These are phyloP conservation scores for Lecanosticta acicola DNA, from an alignment of 2,329 filamentous ascomycete genomes.

Conservation along the genomic window DNA sequence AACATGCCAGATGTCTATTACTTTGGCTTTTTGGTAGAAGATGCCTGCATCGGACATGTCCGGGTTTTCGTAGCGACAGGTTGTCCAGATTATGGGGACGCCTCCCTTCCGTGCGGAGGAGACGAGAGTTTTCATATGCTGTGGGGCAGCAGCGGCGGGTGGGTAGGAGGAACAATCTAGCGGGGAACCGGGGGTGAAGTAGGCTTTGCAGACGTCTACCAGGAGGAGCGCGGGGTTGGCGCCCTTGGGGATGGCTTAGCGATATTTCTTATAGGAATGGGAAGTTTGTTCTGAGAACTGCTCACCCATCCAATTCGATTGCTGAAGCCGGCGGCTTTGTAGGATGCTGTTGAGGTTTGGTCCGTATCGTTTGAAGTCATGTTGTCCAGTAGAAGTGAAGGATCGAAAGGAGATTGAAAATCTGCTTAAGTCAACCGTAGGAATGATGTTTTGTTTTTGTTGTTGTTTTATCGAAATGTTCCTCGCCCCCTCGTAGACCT, in stretches of 20 bases:
- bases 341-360: slow-evolving; percentile 6
- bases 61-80: slow-evolving; percentile 17
- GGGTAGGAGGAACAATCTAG: slow-evolving; percentile 19
- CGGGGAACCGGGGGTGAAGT: slow-evolving; percentile 23
- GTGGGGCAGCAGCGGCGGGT: slow-evolving; percentile 14
- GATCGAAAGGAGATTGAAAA: not conserved
- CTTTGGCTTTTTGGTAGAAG: slow-evolving; percentile 19
- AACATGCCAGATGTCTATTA: slow-evolving; percentile 15
- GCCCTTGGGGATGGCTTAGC: slow-evolving; percentile 8
- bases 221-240: slow-evolving; percentile 21
- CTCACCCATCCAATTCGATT: slow-evolving; percentile 23
- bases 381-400: not conserved
- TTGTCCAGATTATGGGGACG: slow-evolving; percentile 19
- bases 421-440: too few relatives aligned
- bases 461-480: not conserved
- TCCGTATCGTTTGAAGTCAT: not conserved
- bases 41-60: slow-evolving; percentile 23
- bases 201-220: slow-evolving; percentile 25
- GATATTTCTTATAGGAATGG: not conserved
- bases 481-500: not conserved
- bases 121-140: slow-evolving; percentile 18
- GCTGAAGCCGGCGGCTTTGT: slow-evolving; percentile 18
- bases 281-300: not conserved
- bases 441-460: not conserved
- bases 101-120: slow-evolving; percentile 10